Conservation (phyloP, 176 grass and related monocot species). For the Cenchrus americanus region DNA sequence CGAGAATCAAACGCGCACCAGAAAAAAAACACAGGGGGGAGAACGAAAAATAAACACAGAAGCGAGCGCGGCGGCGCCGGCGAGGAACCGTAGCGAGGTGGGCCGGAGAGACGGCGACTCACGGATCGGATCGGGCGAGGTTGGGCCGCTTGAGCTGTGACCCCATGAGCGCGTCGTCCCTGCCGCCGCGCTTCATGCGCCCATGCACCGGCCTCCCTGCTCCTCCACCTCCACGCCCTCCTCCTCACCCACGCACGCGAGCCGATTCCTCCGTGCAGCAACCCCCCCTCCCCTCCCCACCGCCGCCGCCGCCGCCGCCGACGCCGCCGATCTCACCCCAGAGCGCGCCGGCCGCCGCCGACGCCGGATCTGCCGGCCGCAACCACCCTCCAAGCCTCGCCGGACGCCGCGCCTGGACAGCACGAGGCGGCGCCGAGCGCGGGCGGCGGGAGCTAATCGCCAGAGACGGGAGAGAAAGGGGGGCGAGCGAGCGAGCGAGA, state of each 20-base stretch:
- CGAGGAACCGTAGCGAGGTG: constrained; percentile 3
- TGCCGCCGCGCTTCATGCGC: constrained; percentile 56
- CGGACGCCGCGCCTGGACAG: not conserved
- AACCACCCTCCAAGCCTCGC: too few species aligned
- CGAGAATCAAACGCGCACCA: not conserved
- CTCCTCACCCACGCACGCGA: not conserved
- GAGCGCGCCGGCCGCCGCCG: not conserved
- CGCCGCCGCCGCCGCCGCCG: not conserved
- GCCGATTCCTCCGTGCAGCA: not conserved
- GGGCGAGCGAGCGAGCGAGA: not conserved
- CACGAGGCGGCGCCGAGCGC: constrained; percentile 25
- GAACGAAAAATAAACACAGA: not conserved
- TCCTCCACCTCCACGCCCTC: not conserved
- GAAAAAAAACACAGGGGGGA: not conserved
- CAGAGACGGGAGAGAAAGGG: not conserved
- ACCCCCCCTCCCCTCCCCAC: not conserved
- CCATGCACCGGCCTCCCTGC: constrained; percentile 43
- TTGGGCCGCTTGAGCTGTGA: constrained; percentile 79
- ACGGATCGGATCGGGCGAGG: constrained; percentile 92
- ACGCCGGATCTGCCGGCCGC: constrained; percentile 35
- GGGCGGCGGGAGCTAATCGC: constrained; percentile 12
- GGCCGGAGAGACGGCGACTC: constrained; percentile 46
- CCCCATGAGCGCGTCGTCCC: constrained; percentile 78
- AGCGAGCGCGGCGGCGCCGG: not conserved
- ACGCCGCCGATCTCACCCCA: constrained; percentile 44